Conservation (phyloP, 345 rosid species). For the Microcos paniculata region DNA sequence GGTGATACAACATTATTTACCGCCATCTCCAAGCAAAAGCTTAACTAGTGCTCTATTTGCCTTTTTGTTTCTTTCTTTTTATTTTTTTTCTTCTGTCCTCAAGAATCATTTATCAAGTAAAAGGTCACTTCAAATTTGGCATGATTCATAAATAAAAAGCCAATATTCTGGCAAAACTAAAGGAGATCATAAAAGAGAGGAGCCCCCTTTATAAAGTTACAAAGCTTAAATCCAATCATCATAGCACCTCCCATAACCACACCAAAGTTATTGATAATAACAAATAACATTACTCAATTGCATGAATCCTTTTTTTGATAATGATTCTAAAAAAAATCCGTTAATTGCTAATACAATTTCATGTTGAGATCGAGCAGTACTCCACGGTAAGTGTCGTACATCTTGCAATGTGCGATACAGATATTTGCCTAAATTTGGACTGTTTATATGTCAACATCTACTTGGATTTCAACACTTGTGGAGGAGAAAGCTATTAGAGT, state of each 20-base stretch:
- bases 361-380: conserved; percentile 10
- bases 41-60: conserved; percentile 13
- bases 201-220: background rate
- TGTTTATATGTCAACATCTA: conserved; percentile 23
- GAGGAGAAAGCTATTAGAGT: conserved; percentile 7
- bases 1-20: conserved; percentile 20
- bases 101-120: conserved; percentile 23
- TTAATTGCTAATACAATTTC: background rate
- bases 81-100: background rate
- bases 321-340: conserved; percentile 11
- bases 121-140: conserved; percentile 16
- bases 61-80: background rate
- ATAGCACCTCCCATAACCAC: background rate
- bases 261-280: background rate
- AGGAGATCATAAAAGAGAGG: background rate
- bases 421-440: conserved; percentile 5
- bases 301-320: conserved; percentile 7
- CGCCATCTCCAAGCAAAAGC: conserved; percentile 8
- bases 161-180: conserved; percentile 15
- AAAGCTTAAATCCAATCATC: conserved; percentile 11
- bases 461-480: conserved; percentile 1
- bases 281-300: background rate
- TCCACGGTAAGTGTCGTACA: conserved; percentile 1
- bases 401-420: background rate
- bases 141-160: conserved; percentile 14